Evolutionary conservation across 164 flowering plant species (phyloP), one percentile per base, ranked within the genome.

Genomic region (Vitis amurensis): DNA sequence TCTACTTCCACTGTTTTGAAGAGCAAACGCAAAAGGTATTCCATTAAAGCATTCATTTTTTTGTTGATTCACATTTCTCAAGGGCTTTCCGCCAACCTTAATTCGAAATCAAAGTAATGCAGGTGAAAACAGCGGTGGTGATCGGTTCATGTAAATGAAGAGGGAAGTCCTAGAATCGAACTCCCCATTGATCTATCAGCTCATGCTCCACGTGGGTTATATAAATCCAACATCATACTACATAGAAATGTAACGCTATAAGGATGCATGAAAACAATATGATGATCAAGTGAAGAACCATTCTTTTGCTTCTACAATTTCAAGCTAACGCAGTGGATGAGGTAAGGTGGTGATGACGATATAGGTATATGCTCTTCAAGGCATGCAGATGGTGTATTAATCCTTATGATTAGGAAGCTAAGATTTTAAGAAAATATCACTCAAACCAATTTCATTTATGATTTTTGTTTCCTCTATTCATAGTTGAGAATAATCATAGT

Each of bases 1-100:
- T 84, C 91, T 10, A 73, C 83, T 50, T 88, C 91, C 13, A 84
- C 84, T 16, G 78, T 75, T 71, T 63, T 74, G 78, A 88, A 88
- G 77, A 84, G 77, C 80, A 86, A 88, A 74, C 84, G 89, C 68
- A 86, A 86, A 73, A 86, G 87, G 91, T 86, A 85, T 13, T 15
- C 16, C 11, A 47, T 44, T 59, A 55, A 51, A 11, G 8, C 47
- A 9, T 17, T 12, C 49, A 8, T 56, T 59, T 15, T 15, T 19
- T 23, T 10, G 2, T 49, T 44, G 8, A 48, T 55, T 29, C 12
- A 51, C 59, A 29, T 60, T 65, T 4, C 23, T 58, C 7, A 10
- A 23, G 68, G 68, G 59, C 71, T 16, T 65, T 66, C 61, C 56
- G 68, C 80, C 78, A 79, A 78, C 79, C 61, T 63, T 62, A 51